These are phyloP conservation scores for Isabelozyma heimii DNA, from an alignment of 805 yeast species.

Conservation along the genomic window DNA sequence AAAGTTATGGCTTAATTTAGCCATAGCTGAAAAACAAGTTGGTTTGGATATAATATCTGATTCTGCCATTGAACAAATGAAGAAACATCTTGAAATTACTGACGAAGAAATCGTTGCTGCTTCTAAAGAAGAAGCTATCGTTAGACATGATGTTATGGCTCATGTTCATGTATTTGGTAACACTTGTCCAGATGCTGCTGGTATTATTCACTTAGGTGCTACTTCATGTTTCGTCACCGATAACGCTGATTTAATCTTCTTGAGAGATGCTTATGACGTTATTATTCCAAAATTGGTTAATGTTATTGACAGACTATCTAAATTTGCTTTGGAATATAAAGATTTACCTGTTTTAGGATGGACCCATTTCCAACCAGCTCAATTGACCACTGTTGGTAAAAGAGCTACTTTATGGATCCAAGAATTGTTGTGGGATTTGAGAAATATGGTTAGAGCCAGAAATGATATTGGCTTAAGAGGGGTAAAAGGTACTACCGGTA, in stretches of 20 bases:
- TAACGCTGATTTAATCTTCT: slow-evolving; percentile 94
- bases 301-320: slow-evolving; percentile 84
- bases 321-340: slow-evolving; percentile 88
- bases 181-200: slow-evolving; percentile 93
- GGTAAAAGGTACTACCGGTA: slow-evolving; percentile 98
- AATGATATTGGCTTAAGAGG: slow-evolving; percentile 96
- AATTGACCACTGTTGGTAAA: slow-evolving; percentile 97
- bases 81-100: slow-evolving; percentile 71
- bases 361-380: slow-evolving; percentile 99
- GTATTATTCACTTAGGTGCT: slow-evolving; percentile 97
- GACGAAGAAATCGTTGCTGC: slow-evolving; percentile 93
- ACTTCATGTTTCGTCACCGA: slow-evolving; percentile 98
- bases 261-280: slow-evolving; percentile 92
- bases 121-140: slow-evolving; percentile 91
- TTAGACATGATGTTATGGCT: slow-evolving; percentile 99
- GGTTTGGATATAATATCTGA: slow-evolving; percentile 84
- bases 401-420: slow-evolving; percentile 97
- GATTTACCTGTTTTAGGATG: slow-evolving; percentile 97
- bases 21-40: slow-evolving; percentile 90
- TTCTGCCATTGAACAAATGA: slow-evolving; percentile 88
- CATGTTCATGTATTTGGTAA: slow-evolving; percentile 95
- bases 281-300: slow-evolving; percentile 93
- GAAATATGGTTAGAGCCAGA: slow-evolving; percentile 94
- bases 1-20: slow-evolving; percentile 92
- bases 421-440: slow-evolving; percentile 95